Evolutionary conservation across 148 eudicot genomes (phyloP), one percentile per base, ranked within the genome.

Genomic region (Heliosperma pusillum): DNA sequence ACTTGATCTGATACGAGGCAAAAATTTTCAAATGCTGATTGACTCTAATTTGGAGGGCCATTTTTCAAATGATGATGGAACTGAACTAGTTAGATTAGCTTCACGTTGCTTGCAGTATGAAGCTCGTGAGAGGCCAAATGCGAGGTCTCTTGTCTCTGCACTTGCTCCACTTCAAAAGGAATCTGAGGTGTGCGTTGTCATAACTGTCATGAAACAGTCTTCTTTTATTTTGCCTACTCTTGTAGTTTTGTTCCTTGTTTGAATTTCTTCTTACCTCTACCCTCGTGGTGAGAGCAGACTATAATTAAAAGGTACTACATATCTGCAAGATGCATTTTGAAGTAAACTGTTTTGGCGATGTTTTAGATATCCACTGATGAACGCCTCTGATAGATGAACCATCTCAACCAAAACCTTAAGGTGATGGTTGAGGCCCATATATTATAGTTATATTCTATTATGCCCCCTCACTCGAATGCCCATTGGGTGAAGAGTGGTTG

Each of bases 51-150:
- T 91, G 85, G 97, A 89, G 77, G 97, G 94, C 52, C 91, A 88
- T 78, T 87, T 86, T 82, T 89, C 94, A 79, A 88, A 88, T 71
- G 88, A 91, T 71, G 97, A 91, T 53, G 91, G 97, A 78, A 84
- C 89, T 64, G 93, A 89, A 76, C 80, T 91, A 72, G 85, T 91
- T n/a, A 86, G 88, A 22, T 78, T 91, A 77, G 94, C 97, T 74
- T 87, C 97, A 74, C 89, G 97, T 60, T 91, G 97, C 75, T 87
- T 91, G 77, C 94, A 91, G 80, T 87, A 87, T 85, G 97, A 91
- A 85, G 81, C 92, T 76, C 93, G 92, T 71, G 97, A 91, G 77
- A 86, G 97, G 83, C 97, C 97, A 69, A 89, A 88, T 80, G 84
- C 88, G 44, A 89, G 78, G 79, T 86, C 92, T 70, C 84, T 91